Evolutionary conservation across 768 basidiomycete genomes (phyloP).

Genomic region (Auriculariales sp.): DNA sequence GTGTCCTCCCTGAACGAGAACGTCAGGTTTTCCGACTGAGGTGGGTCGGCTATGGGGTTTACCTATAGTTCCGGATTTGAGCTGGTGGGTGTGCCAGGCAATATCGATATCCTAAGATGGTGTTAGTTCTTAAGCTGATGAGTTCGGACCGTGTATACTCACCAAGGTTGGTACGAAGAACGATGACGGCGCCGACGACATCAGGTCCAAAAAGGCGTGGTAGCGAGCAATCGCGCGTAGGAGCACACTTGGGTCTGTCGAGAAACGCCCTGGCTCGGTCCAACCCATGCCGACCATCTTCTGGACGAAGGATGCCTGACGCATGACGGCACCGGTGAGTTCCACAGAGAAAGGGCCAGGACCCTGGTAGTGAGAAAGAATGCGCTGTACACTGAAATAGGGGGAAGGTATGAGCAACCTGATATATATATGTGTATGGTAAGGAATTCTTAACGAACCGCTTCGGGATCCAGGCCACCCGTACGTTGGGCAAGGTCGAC

Average conservation of each 20-base stretch:
- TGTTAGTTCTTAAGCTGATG: too few species aligned
- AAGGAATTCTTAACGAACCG: too few species aligned
- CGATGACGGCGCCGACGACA: not conserved
- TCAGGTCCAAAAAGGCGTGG: not conserved
- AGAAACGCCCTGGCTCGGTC: not conserved
- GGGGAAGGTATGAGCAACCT: too few species aligned
- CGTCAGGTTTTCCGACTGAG: too few species aligned
- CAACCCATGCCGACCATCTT: not conserved
- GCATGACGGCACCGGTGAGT: not conserved
- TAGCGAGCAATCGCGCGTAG: not conserved
- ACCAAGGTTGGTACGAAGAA: not conserved
- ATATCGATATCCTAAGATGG: constrained; percentile 52
- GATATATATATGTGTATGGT: too few species aligned
- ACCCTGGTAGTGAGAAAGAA: not conserved
- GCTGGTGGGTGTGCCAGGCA: constrained; percentile 63
- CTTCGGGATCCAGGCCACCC: too few species aligned
- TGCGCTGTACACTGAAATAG: not conserved
- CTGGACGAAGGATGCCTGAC: not conserved
- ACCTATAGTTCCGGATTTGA: constrained; percentile 32
- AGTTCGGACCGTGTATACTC: not conserved
- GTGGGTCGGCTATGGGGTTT: too few species aligned
- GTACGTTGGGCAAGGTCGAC: too few species aligned
- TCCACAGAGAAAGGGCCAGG: not conserved
- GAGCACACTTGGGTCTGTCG: not conserved
- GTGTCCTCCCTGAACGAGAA: not conserved